Evolutionary conservation across 2,329 filamentous ascomycete species (phyloP).

Genomic region (Ophiosphaerella narmari): DNA sequence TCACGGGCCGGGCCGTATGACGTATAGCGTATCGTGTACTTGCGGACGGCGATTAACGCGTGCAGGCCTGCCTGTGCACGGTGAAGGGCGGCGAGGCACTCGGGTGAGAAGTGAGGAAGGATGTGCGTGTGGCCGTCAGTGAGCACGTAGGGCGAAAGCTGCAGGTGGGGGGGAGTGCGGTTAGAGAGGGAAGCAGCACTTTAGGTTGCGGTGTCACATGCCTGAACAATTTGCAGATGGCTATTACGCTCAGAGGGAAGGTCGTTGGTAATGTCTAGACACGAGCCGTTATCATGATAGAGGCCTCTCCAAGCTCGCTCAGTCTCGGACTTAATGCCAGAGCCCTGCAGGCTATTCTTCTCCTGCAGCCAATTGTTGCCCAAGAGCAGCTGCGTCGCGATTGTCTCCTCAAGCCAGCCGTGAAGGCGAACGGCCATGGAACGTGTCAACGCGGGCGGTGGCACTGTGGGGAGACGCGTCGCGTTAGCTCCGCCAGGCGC

Average conservation of each 20-base stretch:
- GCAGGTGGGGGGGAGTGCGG: not conserved
- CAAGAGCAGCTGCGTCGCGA: conserved; percentile 25
- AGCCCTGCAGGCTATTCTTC: conserved; percentile 10
- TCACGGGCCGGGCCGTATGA: conserved; percentile 30
- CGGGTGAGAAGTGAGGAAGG: conserved; percentile 17
- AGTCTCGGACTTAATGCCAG: conserved; percentile 5
- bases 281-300: conserved; percentile 43
- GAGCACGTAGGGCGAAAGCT: conserved; percentile 27
- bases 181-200: conserved; percentile 3
- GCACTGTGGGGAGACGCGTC: conserved; percentile 15
- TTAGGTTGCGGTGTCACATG: conserved; percentile 6
- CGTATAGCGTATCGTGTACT: conserved; percentile 31
- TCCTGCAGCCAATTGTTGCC: conserved; percentile 29
- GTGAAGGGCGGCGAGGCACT: conserved; percentile 14
- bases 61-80: conserved; percentile 3
- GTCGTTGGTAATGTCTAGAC: conserved; percentile 31
- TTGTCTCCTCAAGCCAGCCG: conserved; percentile 28
- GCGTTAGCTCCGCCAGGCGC: conserved; percentile 5
- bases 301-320: conserved; percentile 25
- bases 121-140: conserved; percentile 35
- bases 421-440: conserved; percentile 21
- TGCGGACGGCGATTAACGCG: conserved; percentile 21
- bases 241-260: conserved; percentile 8
- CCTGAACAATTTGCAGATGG: conserved; percentile 31
- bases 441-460: not conserved